Percentiles rank a stretch among this genome's conserved stretches.
Evolutionary conservation across 306 rosid genomes (phyloP).

Genomic region (Echinosophora koreensis): DNA sequence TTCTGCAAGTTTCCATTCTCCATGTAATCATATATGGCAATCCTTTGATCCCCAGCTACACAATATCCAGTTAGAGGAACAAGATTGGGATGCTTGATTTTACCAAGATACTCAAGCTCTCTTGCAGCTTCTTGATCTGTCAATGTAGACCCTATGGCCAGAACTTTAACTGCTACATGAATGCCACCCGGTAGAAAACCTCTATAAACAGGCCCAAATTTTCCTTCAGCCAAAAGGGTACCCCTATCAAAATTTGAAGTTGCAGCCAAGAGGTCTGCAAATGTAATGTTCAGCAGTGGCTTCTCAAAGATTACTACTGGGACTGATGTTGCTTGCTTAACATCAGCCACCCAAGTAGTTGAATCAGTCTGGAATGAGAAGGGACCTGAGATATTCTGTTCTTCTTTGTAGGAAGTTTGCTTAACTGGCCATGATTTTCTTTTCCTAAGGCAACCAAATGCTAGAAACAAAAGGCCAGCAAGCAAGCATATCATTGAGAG

Average conservation of each 20-base stretch:
- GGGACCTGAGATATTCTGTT: conserved; percentile 87
- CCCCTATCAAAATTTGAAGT: conserved; percentile 94
- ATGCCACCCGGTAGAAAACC: conserved; percentile 91
- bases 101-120: conserved; percentile 92
- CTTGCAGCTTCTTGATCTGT: conserved; percentile 92
- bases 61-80: conserved; percentile 97
- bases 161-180: conserved; percentile 94
- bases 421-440: conserved; percentile 77
- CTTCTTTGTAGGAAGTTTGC: conserved; percentile 81
- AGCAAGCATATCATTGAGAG: conserved; percentile 78
- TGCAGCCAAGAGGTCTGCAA: conserved; percentile 90
- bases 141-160: conserved; percentile 90
- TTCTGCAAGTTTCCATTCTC: conserved; percentile 99
- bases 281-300: conserved; percentile 88
- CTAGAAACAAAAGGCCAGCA: conserved; percentile 78
- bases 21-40: conserved; percentile 97
- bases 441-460: conserved; percentile 86
- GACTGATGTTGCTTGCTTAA: conserved; percentile 92
- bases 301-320: conserved; percentile 92
- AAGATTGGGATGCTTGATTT: conserved; percentile 95
- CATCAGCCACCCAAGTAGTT: conserved; percentile 99
- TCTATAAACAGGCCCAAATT: conserved; percentile 95
- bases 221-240: conserved; percentile 97
- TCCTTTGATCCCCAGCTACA: conserved; percentile 95
- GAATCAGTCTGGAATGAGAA: conserved; percentile 97